Base-by-base conservation (phyloP, 306 rosid genomes). In the Lathyrus aphaca region DNA sequence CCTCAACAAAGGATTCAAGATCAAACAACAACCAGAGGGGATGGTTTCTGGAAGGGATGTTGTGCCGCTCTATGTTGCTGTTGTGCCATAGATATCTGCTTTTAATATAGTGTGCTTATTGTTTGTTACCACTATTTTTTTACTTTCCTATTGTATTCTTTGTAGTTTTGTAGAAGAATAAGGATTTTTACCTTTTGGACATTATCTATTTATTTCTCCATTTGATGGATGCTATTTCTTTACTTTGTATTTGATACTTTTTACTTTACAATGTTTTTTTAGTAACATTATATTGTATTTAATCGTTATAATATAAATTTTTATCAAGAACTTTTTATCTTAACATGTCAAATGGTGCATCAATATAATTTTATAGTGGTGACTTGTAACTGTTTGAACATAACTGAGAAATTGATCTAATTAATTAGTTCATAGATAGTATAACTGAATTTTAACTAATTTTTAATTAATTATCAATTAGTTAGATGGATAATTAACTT, bases 11-110 rank as follows among this genome's bases (percentile, higher is more conserved):
- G 59, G 40, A 55, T 65, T 39, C 48, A 71, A 39, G 38, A 51
- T 2, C 37, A 83, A 74, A 84, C 82, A 11, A 77, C 67, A 4
- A 51, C 49, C 42, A 80, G 61, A 42, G 85, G 85, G 40, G 85
- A 80, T 69, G 85, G 85, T 9, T 84, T 84, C 30, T 84, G 81
- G 83, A 74, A 80, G 38, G 83, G 88, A 75, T 84, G 88, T 71
- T 77, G 74, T 69, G 84, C 86, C 73, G 77, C 74, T 68, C 0
- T 81, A 8, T 84, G 88, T 59, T 81, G 88, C 70, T 81, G 85
- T 38, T 78, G 86, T 25, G 76, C 66, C 27, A n/a, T 79, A 62
- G 89, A 82, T 45, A 42, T 68, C 0, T 76, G 84, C 82, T 79
- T 68, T 54, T 64, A 43, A 64, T 25, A 68, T 19, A 49, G n/a